Evolutionary conservation across 495 filamentous ascomycete genomes (phyloP), one percentile per base, ranked within the genome.

Genomic region (Umbilicaria muhlenbergii): DNA sequence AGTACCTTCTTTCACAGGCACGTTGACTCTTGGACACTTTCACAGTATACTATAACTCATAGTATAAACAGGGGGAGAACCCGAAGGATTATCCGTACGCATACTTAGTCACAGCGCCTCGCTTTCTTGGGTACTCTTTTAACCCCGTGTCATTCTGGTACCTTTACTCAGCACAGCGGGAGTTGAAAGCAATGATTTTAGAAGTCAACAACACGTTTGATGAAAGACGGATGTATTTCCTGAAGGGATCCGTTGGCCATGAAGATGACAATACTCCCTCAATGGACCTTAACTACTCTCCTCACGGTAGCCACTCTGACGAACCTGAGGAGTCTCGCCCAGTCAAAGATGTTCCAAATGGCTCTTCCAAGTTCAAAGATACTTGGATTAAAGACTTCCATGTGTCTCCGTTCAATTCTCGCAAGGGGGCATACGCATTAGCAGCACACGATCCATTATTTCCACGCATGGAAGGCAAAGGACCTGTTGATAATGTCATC

Each of bases 71-170:
- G 55, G 38, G 49, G 31, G 46, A 58, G 34, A 38, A 49, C 34
- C 39, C 34, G 7, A 34, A 33, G 8, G 19, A 41, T 15, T 58
- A 58, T 47, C 73, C 78, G 5, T 63, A 74, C 54, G 78, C 76
- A 8, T 88, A 86, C 56, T 58, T 87, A 34, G 60, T 81, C 24
- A 79, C 80, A 12, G 77, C 80, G 5, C 74, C 83, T 11, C 66
- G 68, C 19, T 81, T 85, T 46, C 57, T 83, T 4, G 77, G 78
- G 13, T 83, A 81, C 54, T 73, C 73, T 13, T 83, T 83, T 58
- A 86, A 83, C 50, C 81, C 81, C 0, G 78, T 84, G 12, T 84
- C 77, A 8, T 83, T 86, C 58, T 89, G 83, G 77, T 86, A 87
- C 48, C 65, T 89, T 7, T 88, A 89, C 53, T 69, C 69, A 16